These are phyloP conservation scores for Pisolithus microcarpus DNA, from an alignment of 768 basidiomycete species.

Conservation along the genomic window DNA sequence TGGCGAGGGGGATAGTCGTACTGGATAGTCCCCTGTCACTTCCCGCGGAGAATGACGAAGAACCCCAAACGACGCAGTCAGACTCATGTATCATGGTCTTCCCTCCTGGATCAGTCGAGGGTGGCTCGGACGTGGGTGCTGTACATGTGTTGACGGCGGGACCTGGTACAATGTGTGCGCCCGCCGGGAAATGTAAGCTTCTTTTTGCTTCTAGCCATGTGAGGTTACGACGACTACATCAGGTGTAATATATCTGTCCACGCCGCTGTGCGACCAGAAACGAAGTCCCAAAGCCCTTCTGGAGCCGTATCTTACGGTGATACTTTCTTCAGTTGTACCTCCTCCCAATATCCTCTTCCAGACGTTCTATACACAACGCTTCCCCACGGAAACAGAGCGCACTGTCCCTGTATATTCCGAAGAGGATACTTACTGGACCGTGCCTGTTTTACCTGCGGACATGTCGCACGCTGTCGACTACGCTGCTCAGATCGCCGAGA, in stretches of 20 bases:
- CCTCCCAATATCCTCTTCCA: constrained; percentile 39
- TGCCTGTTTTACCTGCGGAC: constrained; percentile 27
- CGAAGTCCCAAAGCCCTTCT: constrained; percentile 33
- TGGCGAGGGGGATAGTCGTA: constrained; percentile 47
- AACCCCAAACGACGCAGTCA: constrained; percentile 12
- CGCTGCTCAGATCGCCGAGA: constrained; percentile 50
- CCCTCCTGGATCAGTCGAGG: constrained; percentile 53
- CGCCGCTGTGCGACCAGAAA: constrained; percentile 34
- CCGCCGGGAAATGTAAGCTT: constrained; percentile 57
- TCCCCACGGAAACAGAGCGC: constrained; percentile 3
- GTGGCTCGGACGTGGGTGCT: constrained; percentile 40
- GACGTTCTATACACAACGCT: constrained; percentile 48
- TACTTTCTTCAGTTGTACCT: constrained; percentile 27
- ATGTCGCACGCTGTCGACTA: constrained; percentile 51
- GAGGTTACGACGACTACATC: constrained; percentile 2
- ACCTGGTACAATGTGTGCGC: constrained; percentile 66
- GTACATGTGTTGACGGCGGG: constrained; percentile 65
- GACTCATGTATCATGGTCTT: constrained; percentile 72
- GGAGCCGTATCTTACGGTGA: constrained; percentile 49
- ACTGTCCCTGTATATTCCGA: background rate
- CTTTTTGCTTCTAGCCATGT: background rate
- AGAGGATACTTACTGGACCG: constrained; percentile 4
- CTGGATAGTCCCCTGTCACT: constrained; percentile 31
- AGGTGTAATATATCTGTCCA: constrained; percentile 58
- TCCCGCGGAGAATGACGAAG: constrained; percentile 17